These are phyloP conservation scores for Paulownia fortunei DNA, from an alignment of 257 asterid genomes.

Conservation along the genomic window DNA sequence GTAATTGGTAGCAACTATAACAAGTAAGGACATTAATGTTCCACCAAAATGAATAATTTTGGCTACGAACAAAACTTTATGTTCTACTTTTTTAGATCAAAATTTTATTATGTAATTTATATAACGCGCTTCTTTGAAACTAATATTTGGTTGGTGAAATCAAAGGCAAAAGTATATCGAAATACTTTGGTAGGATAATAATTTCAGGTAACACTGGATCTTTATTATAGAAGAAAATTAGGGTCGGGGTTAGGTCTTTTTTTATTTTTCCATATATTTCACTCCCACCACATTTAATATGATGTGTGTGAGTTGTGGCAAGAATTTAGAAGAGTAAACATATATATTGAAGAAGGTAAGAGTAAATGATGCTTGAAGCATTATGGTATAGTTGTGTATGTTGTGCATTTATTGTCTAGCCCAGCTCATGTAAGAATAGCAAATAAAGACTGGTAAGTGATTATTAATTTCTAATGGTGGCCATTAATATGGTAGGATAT, in stretches of 20 bases:
- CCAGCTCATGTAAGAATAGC: not conserved
- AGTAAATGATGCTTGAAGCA: no score
- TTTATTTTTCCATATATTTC: not conserved
- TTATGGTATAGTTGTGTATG: no score
- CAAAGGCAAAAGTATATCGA: not conserved
- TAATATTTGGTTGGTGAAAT: not conserved
- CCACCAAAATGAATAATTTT: no score
- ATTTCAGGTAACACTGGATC: not conserved
- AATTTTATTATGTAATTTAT: not conserved
- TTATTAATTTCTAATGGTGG: not conserved
- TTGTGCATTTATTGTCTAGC: not conserved
- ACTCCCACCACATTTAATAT: not conserved
- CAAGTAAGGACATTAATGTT: no score
- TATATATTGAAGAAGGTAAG: no score
- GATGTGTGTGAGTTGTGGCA: not conserved
- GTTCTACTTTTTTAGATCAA: not conserved
- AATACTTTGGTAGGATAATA: not conserved
- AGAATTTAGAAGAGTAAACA: no score
- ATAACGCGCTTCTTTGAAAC: not conserved
- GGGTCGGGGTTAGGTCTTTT: not conserved
- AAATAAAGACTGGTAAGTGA: not conserved
- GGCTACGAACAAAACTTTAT: no score
- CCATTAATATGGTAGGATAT: not conserved
- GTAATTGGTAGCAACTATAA: no score
- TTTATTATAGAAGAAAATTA: not conserved